Conservation (phyloP, 768 basidiomycete species). For the Coprinopsis cinerea region DNA sequence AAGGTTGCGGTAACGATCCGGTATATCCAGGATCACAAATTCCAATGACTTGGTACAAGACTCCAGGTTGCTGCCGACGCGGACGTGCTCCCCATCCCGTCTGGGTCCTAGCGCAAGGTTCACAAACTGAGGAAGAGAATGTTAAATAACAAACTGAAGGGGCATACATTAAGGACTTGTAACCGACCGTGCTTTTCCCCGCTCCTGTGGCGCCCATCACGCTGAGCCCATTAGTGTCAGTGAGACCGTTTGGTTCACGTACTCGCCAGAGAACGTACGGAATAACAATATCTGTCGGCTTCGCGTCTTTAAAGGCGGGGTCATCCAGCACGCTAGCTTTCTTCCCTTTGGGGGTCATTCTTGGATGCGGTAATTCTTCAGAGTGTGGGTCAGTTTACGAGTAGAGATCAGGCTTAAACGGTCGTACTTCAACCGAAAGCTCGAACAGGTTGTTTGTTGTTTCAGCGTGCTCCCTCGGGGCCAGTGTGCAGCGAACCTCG, state of each 20-base stretch:
- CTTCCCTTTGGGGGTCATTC: too few relatives aligned
- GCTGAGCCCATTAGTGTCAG: conserved; percentile 12
- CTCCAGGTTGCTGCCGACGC: conserved; percentile 18
- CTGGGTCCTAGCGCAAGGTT: not conserved
- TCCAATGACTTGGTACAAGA: conserved; percentile 20
- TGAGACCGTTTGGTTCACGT: not conserved
- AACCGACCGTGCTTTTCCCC: conserved; percentile 25
- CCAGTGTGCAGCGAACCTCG: too few relatives aligned
- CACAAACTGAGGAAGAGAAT: conserved; percentile 16
- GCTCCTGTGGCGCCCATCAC: conserved; percentile 27
- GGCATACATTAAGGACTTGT: not conserved
- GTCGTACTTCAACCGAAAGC: too few relatives aligned
- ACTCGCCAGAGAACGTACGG: conserved; percentile 13
- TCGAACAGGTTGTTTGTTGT: too few relatives aligned
- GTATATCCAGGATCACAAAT: conserved; percentile 6
- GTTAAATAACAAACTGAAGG: not conserved
- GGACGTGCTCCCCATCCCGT: not conserved
- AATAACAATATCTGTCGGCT: conserved; percentile 15
- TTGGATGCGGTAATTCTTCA: too few relatives aligned
- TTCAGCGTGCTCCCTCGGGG: too few relatives aligned
- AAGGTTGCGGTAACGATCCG: not conserved
- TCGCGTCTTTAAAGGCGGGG: not conserved
- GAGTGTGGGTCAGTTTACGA: too few relatives aligned
- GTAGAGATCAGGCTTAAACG: too few relatives aligned
- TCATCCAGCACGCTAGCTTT: too few relatives aligned